These are phyloP conservation scores for Agastache rugosa DNA, from an alignment of 257 asterid genomes.

Conservation along the genomic window DNA sequence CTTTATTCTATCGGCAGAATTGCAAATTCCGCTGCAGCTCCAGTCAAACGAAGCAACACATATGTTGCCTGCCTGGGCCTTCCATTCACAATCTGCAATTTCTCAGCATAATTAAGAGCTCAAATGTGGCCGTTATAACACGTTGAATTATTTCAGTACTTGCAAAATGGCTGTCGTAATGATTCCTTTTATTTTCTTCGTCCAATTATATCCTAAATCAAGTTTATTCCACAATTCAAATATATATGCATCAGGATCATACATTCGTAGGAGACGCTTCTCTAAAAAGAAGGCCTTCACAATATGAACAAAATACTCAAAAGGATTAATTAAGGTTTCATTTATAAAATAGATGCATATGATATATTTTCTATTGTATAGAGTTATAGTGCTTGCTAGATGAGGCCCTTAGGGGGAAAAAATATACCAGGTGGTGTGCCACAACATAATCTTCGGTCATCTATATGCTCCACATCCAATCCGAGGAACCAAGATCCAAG, in stretches of 20 bases:
- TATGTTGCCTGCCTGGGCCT: constrained; percentile 95
- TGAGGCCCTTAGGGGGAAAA: not conserved
- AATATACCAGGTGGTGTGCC: constrained; percentile 95
- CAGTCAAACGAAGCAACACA: constrained; percentile 98
- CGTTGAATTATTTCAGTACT: not conserved
- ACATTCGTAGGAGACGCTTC: not conserved
- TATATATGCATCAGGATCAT: not conserved
- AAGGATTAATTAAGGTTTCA: not conserved
- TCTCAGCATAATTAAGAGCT: constrained; percentile 1
- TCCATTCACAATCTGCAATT: constrained; percentile 92
- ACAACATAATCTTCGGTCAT: constrained; percentile 88
- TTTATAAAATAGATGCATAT: not conserved
- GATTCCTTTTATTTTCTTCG: not conserved
- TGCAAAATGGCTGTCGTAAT: not conserved
- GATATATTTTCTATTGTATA: not conserved
- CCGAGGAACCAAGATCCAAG: constrained; percentile 94
- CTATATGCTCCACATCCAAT: constrained; percentile 91
- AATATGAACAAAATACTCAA: not conserved
- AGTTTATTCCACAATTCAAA: constrained; percentile 5
- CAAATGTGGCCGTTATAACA: no score
- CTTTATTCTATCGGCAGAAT: constrained; percentile 82
- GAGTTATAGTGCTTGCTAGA: not conserved
- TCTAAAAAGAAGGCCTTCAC: not conserved
- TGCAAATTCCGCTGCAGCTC: constrained; percentile 98
- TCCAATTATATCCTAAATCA: not conserved